Evolutionary conservation across 176 grass and related monocot species (phyloP).

Genomic region (Aegilops sharonensis): DNA sequence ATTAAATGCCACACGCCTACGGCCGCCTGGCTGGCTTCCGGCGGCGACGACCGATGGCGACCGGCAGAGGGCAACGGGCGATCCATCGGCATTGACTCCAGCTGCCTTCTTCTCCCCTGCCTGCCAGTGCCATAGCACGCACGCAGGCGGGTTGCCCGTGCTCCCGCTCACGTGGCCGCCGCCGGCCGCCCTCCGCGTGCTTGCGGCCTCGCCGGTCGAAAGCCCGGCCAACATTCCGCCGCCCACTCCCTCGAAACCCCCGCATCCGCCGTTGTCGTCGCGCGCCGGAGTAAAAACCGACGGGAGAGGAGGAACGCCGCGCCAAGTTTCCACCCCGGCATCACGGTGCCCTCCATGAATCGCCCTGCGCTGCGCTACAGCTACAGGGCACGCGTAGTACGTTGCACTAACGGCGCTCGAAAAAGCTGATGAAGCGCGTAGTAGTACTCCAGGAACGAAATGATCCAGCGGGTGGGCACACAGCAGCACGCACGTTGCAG

Average conservation of each 20-base stretch:
- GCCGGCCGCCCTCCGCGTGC: background rate
- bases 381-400: no score
- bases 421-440: no score
- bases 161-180: background rate
- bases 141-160: background rate
- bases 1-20: background rate
- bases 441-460: no score
- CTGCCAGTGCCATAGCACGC: background rate
- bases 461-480: no score
- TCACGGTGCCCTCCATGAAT: slow-evolving; percentile 26
- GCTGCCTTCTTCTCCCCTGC: no score
- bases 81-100: slow-evolving; percentile 1
- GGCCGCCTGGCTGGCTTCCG: background rate
- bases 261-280: background rate
- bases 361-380: background rate
- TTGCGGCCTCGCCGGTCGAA: background rate
- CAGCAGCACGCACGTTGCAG: background rate
- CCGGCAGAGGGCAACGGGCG: background rate
- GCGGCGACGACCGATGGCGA: background rate
- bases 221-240: no score
- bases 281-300: background rate
- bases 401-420: no score
- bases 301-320: background rate
- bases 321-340: slow-evolving; percentile 9
- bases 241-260: no score